Evolutionary conservation across 495 filamentous ascomycete genomes (phyloP), one percentile per base, ranked within the genome.

Genomic region (Aspergillus sparsus): DNA sequence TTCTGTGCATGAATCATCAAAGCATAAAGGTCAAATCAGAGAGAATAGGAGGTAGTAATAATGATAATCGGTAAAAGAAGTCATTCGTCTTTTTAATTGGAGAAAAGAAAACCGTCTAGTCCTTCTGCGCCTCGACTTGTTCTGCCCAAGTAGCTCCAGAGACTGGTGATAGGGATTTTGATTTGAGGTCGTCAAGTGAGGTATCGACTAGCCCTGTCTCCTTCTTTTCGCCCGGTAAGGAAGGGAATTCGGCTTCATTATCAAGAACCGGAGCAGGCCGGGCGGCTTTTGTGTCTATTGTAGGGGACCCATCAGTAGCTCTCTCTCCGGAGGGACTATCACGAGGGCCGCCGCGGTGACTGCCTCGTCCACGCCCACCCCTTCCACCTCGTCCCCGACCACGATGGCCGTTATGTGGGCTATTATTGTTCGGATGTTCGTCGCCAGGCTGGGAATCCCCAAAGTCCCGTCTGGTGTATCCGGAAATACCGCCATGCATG

Each of bases 401-500:
- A 34, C 63, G 61, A 34, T 53, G 32, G 36, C 47, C 56, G 32
- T 55, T 45, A 33, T 54, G 49, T 34, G 36, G 49, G 2, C 7
- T n/a, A 13, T 49, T 16, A 39, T 36, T 46, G 36, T 49, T 33
- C 13, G 51, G 34, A 13, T 31, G 5, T 18, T 65, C 62, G 31
- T 73, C 72, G 5, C 63, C 65, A 12, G 69, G 15, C 2, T 67
- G 57, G 36, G 63, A 54, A 12, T 68, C 71, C 36, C 66, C 69
- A 49, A 73, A 71, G 58, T 76, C 71, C 16, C 68, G 68, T 57
- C 77, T 68, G 2, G 60, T 56, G 42, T 69, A 66, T 31, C 76
- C 77, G 47, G 76, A 72, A 12, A 87, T 80, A 34, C 84, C 86
- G 12, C 87, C 86, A 67, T 86, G 79, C 64, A 83, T 84, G 9